Evolutionary conservation across 352 stramenopile species (phyloP).

Genomic region (Pythium phragmitis): DNA sequence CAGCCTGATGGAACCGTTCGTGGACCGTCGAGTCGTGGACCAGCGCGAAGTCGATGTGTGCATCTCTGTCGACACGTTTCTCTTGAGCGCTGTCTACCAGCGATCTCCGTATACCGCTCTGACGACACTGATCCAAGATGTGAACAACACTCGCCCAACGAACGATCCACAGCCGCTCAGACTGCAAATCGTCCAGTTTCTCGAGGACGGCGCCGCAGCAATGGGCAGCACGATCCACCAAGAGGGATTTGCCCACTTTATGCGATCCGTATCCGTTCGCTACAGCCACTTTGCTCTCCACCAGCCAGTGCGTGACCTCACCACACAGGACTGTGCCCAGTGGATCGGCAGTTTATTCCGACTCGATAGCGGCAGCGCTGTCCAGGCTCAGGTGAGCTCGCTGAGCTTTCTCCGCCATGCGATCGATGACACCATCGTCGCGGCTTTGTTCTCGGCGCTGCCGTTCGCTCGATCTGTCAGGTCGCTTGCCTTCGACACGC

Average conservation of each 20-base stretch:
- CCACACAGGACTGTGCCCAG: not conserved
- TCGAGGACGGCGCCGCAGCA: not conserved
- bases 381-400: not conserved
- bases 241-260: not conserved
- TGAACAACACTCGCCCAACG: not conserved
- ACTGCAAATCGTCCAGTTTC: not conserved
- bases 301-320: not conserved
- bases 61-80: not conserved
- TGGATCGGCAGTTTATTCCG: not conserved
- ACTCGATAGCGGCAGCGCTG: not conserved
- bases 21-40: not conserved
- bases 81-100: not conserved
- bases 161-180: not conserved
- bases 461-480: not conserved
- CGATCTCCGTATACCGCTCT: not conserved
- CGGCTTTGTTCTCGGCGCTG: not conserved
- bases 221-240: not conserved
- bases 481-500: not conserved
- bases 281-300: not conserved
- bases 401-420: not conserved
- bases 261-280: not conserved
- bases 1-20: not conserved
- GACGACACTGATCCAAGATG: not conserved
- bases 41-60: not conserved
- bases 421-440: not conserved